Conservation (phyloP, 1,139 yeast genomes). For the Geotrichum restrictum region DNA sequence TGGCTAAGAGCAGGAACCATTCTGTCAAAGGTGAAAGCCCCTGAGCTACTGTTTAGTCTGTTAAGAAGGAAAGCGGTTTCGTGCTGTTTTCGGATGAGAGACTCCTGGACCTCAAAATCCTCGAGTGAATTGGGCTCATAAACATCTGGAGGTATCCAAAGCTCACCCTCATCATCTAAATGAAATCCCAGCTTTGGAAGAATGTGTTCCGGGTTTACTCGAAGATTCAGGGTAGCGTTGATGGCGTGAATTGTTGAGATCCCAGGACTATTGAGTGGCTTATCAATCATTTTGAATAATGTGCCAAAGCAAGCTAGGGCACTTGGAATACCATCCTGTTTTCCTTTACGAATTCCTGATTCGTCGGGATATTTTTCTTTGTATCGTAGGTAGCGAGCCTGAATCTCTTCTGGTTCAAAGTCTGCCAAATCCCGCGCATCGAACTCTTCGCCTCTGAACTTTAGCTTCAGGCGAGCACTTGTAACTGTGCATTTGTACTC, state of each 20-base stretch:
- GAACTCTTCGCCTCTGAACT: slow-evolving; percentile 32
- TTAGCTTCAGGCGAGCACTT: slow-evolving; percentile 24
- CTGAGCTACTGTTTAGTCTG: background rate
- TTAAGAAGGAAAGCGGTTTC: slow-evolving; percentile 10
- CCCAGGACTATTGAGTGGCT: slow-evolving; percentile 30
- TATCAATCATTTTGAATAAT: slow-evolving; percentile 29
- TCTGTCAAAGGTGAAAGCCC: slow-evolving; percentile 3
- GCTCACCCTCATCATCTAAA: slow-evolving; percentile 42
- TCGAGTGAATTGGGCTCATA: slow-evolving; percentile 36
- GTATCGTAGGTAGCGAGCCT: slow-evolving; percentile 26
- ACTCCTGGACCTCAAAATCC: slow-evolving; percentile 8
- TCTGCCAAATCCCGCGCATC: slow-evolving; percentile 25
- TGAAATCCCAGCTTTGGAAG: slow-evolving; percentile 47
- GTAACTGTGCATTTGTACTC: slow-evolving; percentile 27
- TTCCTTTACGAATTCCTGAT: slow-evolving; percentile 15
- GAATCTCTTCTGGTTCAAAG: slow-evolving; percentile 27
- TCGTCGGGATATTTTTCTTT: slow-evolving; percentile 27
- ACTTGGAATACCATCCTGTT: slow-evolving; percentile 23
- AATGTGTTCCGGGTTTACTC: slow-evolving; percentile 47
- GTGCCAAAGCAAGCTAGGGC: slow-evolving; percentile 31
- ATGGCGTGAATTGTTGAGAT: slow-evolving; percentile 29
- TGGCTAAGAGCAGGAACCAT: background rate
- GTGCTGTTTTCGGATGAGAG: slow-evolving; percentile 13
- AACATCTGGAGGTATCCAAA: slow-evolving; percentile 57
- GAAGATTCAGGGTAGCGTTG: slow-evolving; percentile 32